These are phyloP conservation scores for Adiantum capillusveneris DNA, from an alignment of 75 land plant species.

Conservation along the genomic window DNA sequence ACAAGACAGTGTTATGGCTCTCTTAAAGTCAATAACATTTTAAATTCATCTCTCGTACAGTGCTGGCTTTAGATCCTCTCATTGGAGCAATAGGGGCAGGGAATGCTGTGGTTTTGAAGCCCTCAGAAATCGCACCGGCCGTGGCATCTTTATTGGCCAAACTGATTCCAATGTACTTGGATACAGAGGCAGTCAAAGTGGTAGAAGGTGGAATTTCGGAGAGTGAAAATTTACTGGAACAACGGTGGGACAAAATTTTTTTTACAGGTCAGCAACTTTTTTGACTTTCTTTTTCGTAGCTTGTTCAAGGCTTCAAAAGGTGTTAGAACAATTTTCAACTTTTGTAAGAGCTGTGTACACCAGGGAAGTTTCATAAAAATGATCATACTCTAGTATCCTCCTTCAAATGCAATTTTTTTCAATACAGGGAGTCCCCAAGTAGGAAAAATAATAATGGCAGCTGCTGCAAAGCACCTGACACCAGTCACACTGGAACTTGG, in stretches of 20 bases:
- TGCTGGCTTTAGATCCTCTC: constrained; percentile 75
- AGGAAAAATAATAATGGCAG: constrained; percentile 80
- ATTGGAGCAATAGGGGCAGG: constrained; percentile 95
- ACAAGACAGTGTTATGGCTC: too few species aligned
- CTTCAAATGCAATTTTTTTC: too few species aligned
- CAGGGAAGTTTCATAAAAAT: too few species aligned
- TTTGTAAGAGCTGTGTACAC: too few species aligned
- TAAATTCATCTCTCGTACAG: constrained; percentile 23
- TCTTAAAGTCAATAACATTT: too few species aligned
- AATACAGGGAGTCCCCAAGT: constrained; percentile 33
- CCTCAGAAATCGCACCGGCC: constrained; percentile 83
- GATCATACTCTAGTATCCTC: too few species aligned
- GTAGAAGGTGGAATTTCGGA: constrained; percentile 82
- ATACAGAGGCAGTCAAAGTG: constrained; percentile 57
- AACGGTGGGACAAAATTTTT: constrained; percentile 94
- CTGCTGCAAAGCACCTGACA: constrained; percentile 95
- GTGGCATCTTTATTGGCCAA: constrained; percentile 56
- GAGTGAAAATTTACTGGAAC: constrained; percentile 66
- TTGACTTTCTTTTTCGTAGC: neutral
- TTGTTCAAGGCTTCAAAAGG: too few species aligned
- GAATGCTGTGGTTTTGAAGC: constrained; percentile 70
- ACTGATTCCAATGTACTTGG: constrained; percentile 52
- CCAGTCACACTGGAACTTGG: constrained; percentile 95
- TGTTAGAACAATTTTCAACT: too few species aligned
- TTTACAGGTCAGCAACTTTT: constrained; percentile 58